Base-by-base conservation (phyloP, 305 asterid species). In the Plantago lanceolata region DNA sequence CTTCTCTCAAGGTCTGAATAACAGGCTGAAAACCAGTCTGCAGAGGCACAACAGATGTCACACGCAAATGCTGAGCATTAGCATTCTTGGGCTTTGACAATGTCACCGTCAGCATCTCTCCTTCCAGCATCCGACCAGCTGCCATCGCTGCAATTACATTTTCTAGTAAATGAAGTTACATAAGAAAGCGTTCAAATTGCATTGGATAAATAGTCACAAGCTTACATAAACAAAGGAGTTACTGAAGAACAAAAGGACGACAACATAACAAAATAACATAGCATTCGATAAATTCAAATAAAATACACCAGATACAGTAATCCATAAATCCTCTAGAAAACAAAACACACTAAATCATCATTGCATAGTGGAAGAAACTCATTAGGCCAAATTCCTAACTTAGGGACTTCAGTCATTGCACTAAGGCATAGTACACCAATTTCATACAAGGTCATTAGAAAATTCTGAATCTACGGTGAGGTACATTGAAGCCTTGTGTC, bases 81-180 rank as follows among this genome's bases (percentile, higher is more conserved):
- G 91, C 95, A 48, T 82, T 92, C 81, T 79, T 89, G 1, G 98
- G 95, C 55, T 81, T 82, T 62, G 98, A 76, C 69, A 92, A 64
- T 17, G 86, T 82, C 64, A 92, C 82, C 15, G 70, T 79, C 64
- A 87, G 62, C 88, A 92, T 89, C 78, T 89, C 93, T 40, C 96
- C 96, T 66, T 85, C 87, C 69, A 92, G 81, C 69, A 76, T 81
- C 77, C 79, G 70, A 66, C 88, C 72, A 2, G 88, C 88, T 43
- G 76, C 47, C 48, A 28, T 67, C 47, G 79, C 95, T 89, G 80
- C 77, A 70, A 48, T 3, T 53, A 48, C 19, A 24, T 35, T 29
- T 50, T 45, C 44, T 65, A 31, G 49, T 59, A 28, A 44, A 37
- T 19, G 52, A 24, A 70, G 26, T 24, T 19, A 66, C 28, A 31